phyloP scores from a whole-genome alignment of 306 rosid genomes.

The Cucumis cinereus region DNA sequence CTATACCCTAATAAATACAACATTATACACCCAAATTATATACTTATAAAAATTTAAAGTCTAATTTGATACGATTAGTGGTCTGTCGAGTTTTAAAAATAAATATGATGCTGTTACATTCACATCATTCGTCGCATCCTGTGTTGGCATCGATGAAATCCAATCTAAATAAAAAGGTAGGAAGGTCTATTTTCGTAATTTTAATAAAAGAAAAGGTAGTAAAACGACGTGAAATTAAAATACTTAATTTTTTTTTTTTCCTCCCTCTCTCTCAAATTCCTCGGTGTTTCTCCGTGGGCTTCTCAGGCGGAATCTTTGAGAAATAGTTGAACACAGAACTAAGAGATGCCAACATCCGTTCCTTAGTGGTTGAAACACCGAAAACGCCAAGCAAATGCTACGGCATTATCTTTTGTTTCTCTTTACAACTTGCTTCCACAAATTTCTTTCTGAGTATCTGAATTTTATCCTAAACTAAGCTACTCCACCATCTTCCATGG shows the following conservation, averaged over 20 bases:
- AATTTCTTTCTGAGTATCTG: not conserved
- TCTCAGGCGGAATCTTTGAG: constrained; percentile 6
- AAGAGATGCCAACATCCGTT: not conserved
- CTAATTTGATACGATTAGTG: too few relatives aligned
- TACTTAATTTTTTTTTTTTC: too few relatives aligned
- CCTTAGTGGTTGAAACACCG: not conserved
- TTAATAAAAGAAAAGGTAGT: not conserved
- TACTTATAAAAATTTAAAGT: too few relatives aligned
- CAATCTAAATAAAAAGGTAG: not conserved
- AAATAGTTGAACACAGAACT: too few relatives aligned
- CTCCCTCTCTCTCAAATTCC: not conserved
- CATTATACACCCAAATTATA: too few relatives aligned
- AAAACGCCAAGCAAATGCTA: not conserved
- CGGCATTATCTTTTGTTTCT: not conserved
- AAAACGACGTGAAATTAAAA: not conserved
- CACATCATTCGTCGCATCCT: too few relatives aligned
- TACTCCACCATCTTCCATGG: constrained; percentile 25
- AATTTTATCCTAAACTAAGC: not conserved
- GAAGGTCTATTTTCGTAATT: not conserved
- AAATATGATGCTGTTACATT: too few relatives aligned
- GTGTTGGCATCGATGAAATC: too few relatives aligned
- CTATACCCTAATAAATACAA: too few relatives aligned
- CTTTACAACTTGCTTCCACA: not conserved
- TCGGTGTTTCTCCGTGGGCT: not conserved
- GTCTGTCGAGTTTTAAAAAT: too few relatives aligned